phyloP scores from a whole-genome alignment of 2,329 filamentous ascomycete species.

The Calcarisporium arbuscula region DNA sequence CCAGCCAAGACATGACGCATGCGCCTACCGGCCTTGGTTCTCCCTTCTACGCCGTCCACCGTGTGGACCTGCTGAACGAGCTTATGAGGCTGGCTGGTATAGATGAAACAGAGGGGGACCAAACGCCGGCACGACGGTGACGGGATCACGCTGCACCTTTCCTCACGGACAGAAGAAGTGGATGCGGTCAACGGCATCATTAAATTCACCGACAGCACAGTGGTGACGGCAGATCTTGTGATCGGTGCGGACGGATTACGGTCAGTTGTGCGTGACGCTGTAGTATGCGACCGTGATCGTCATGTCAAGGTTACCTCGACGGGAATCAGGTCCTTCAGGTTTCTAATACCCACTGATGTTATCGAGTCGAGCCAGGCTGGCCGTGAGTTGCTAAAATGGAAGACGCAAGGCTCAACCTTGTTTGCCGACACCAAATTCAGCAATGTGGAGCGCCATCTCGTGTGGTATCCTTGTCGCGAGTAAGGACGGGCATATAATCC shows the following conservation, averaged over 20 bases:
- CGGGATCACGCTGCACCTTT: constrained; percentile 3
- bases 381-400: constrained; percentile 2
- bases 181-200: constrained; percentile 2
- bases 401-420: constrained; percentile 1
- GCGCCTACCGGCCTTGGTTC: constrained; percentile 1
- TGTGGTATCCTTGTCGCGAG: constrained; percentile 9
- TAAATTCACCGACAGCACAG: constrained; percentile 4
- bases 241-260: constrained; percentile 6
- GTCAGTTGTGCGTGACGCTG: constrained; percentile 4
- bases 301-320: too few relatives aligned
- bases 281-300: neutral
- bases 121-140: too few relatives aligned
- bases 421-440: constrained; percentile 5
- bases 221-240: constrained; percentile 3
- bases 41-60: constrained; percentile 5
- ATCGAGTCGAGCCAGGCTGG: neutral
- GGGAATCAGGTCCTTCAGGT: constrained; percentile 5
- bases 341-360: constrained; percentile 4
- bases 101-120: too few relatives aligned
- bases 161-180: neutral
- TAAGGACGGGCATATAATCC: too few relatives aligned
- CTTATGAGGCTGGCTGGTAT: constrained; percentile 5
- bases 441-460: constrained; percentile 5
- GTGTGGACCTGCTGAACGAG: constrained; percentile 7
- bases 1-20: neutral